Evolutionary conservation across 2,329 filamentous ascomycete species (phyloP).

Genomic region (Ophiostoma tasmaniense): DNA sequence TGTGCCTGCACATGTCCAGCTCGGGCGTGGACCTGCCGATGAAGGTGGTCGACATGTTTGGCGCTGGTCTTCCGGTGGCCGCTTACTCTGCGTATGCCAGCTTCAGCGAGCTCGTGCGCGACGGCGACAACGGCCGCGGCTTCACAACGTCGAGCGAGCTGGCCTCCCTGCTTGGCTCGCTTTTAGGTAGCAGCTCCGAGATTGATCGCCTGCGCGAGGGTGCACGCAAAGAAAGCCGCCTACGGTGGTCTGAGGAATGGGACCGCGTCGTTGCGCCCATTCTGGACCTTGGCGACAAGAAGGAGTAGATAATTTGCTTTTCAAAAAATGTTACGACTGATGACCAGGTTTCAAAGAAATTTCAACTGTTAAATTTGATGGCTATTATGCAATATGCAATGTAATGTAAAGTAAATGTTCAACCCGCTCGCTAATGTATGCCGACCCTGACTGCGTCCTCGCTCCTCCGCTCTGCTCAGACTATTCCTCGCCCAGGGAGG

Average conservation of each 20-base stretch:
- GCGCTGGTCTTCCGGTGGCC: conserved; percentile 79
- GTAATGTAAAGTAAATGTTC: background rate
- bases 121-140: conserved; percentile 76
- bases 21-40: conserved; percentile 94
- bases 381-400: background rate
- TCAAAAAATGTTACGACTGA: background rate
- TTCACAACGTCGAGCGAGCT: conserved; percentile 68
- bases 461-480: background rate
- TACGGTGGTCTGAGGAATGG: conserved; percentile 92
- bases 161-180: conserved; percentile 48
- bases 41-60: conserved; percentile 99
- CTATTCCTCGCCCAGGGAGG: conserved; percentile 65
- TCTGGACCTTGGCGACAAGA: conserved; percentile 40
- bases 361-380: background rate
- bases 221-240: conserved; percentile 62
- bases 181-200: conserved; percentile 47
- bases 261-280: conserved; percentile 68
- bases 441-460: background rate
- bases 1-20: conserved; percentile 86
- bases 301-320: background rate
- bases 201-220: conserved; percentile 43
- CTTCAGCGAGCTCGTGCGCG: conserved; percentile 81
- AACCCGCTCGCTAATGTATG: background rate
- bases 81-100: conserved; percentile 82
- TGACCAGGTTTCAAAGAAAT: background rate